Base-by-base conservation (phyloP, 805 yeast species). In the Metschnikowia kunwiensis region DNA sequence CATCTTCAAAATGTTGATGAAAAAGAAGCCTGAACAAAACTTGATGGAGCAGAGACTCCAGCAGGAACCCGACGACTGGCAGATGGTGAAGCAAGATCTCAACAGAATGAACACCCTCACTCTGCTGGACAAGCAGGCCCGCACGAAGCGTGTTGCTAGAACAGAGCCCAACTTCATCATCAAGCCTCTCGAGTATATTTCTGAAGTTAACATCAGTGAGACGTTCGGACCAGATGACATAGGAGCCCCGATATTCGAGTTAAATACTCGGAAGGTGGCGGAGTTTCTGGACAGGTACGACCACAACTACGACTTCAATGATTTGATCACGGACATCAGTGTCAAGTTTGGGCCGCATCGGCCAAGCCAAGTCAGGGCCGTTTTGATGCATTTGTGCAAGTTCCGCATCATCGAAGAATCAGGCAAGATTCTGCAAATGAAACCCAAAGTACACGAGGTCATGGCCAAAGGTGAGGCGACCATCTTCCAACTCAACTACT, bases 81-180 rank as follows among this genome's bases (percentile, higher is more conserved):
- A 55, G 58, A 34, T 39, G 10, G 43, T 49, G 24, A 43, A 43
- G 32, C 26, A 17, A 15, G 51, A 36, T 15, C 30, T 88, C 35
- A 77, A 82, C 55, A 72, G 97, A 49, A 78, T 88, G 38, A 80
- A 78, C 44, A 75, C 94, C 0, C 61, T 86, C 16, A 75, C 83
- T 2, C 64, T 77, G 5, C 72, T 71, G 36, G 96, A 89, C 43
- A 78, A 83, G 41, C 81, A 79, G 35, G 65, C 71, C 11, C 73
- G 97, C 47, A 80, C 84, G 36, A 75, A 75, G 55, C 68, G 86
- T 37, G 80, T 64, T 16, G 63, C 57, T 3, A 52, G 64, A 30
- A 60, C 60, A 33, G 72, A 65, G 40, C 59, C 61, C 7, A 50
- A 58, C 19, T 51, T 68, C 30, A 59, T 68, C 18, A 57, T 67